Evolutionary conservation across 2,329 filamentous ascomycete genomes (phyloP).

Genomic region (Daldinia sp.): DNA sequence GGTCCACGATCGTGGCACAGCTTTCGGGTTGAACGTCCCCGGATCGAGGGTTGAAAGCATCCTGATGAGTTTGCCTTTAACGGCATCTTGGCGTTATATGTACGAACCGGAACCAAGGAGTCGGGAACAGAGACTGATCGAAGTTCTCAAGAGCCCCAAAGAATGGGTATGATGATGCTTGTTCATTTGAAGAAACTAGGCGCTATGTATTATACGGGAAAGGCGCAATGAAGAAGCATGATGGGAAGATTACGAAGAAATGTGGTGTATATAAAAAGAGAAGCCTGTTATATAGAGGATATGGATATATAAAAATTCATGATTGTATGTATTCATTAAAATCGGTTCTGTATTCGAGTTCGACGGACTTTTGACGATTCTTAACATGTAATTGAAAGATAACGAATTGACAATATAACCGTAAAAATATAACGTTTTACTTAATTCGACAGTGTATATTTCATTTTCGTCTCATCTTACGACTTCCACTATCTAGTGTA

Average conservation of each 20-base stretch:
- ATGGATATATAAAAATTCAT: background rate
- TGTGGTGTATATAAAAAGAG: slow-evolving; percentile 20
- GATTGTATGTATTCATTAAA: too few relatives aligned
- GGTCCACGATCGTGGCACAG: slow-evolving; percentile 93
- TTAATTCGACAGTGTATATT: background rate
- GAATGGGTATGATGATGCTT: slow-evolving; percentile 66
- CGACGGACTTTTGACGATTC: background rate
- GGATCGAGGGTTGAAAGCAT: slow-evolving; percentile 95
- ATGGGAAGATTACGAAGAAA: background rate
- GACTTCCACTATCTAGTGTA: background rate
- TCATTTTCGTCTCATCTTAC: background rate
- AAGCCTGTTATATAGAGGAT: slow-evolving; percentile 21
- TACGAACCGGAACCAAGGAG: slow-evolving; percentile 79
- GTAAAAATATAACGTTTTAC: too few relatives aligned
- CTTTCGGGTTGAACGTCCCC: slow-evolving; percentile 92
- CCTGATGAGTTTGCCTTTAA: slow-evolving; percentile 93
- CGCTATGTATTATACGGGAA: slow-evolving; percentile 18
- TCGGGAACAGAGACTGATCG: slow-evolving; percentile 80
- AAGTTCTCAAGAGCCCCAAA: slow-evolving; percentile 71
- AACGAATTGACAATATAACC: background rate
- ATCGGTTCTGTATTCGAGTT: background rate
- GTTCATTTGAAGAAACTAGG: background rate
- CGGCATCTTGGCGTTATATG: slow-evolving; percentile 96
- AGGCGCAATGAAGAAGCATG: slow-evolving; percentile 4
- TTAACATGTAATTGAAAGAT: too few relatives aligned